A percentile compares a stretch with the other conserved stretches of the same genome.
These are phyloP conservation scores for Trametes cinnabarina DNA, from an alignment of 768 basidiomycete genomes.

Conservation along the genomic window DNA sequence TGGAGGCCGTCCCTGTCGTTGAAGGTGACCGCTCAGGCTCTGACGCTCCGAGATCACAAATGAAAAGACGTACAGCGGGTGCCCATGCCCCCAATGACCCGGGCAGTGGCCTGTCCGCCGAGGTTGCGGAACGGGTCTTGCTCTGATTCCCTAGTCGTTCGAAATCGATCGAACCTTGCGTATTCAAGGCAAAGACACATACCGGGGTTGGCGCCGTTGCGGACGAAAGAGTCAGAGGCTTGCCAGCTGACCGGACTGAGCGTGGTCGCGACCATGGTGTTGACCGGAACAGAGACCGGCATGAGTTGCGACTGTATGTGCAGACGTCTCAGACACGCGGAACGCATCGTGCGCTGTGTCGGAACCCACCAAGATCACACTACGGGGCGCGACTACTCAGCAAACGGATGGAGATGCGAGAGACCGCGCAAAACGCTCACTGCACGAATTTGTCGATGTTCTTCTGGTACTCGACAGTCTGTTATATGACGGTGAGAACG, in stretches of 20 bases:
- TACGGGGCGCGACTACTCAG: not conserved
- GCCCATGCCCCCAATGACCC: constrained; percentile 28
- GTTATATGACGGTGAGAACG: not conserved
- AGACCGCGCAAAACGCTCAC: constrained; percentile 11
- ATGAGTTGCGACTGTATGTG: constrained; percentile 4
- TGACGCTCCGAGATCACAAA: not conserved
- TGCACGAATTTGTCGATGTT: constrained; percentile 33
- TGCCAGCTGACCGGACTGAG: constrained; percentile 1
- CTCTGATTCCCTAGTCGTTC: not conserved
- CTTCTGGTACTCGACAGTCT: constrained; percentile 31
- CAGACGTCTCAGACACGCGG: too few species aligned
- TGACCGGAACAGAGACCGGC: not conserved
- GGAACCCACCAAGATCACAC: not conserved
- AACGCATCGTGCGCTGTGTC: too few species aligned
- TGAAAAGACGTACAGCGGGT: constrained; percentile 10
- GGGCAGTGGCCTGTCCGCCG: constrained; percentile 23
- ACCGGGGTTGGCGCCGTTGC: constrained; percentile 1
- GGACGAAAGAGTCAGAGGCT: not conserved
- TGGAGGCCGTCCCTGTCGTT: constrained; percentile 21
- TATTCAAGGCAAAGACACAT: not conserved
- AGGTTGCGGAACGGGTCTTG: constrained; percentile 24
- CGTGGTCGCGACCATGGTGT: not conserved
- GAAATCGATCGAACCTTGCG: too few species aligned
- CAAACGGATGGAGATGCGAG: too few species aligned
- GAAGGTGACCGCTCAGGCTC: not conserved